Base-by-base conservation (phyloP, 2,329 filamentous ascomycete species). In the Cladosporium sp. region DNA sequence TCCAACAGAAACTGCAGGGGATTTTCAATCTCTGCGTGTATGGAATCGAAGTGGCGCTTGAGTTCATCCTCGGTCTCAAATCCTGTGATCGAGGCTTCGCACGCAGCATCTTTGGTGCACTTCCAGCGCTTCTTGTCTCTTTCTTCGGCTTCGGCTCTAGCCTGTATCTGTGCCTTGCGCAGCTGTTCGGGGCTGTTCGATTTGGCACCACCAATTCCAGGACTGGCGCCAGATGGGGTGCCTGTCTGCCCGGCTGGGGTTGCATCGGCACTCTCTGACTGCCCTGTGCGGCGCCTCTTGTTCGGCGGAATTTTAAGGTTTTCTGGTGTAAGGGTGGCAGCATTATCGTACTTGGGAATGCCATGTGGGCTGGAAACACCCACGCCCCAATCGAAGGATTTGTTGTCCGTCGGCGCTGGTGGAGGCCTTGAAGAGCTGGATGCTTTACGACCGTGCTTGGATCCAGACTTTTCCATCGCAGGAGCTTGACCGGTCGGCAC, bases 271-370 rank as follows among this genome's bases (percentile, higher is more conserved):
- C 78, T 82, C 35, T 72, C 76, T 6, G 72, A 62, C 28, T 73
- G 72, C 18, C 78, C 79, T 37, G 79, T 74, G 78, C 85, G 87
- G 62, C 82, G 80, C 71, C 81, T 85, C 78, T 88, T 89, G 65
- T 80, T 79, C 2, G 83, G 80, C 21, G 86, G 86, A 28, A 88
- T 75, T 56, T 86, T 84, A 56, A 89, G 79, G 68, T 87, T 84
- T 60, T 85, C 83, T 12, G 82, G 80, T 5, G 82, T 85, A 58
- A 88, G 80, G 23, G 80, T 81, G 23, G 80, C 79, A 26, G 68
- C 68, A 10, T 80, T 80, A 65, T 86, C 85, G 61, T 84, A 85
- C 67, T 83, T 82, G 10, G 86, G 85, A 65, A 86, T 81, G 28
- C 86, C 86, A 64, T 84, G 81, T 18, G 85, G 85, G 63, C 72